Base-by-base conservation (phyloP, 768 basidiomycete species). In the Naganishia friedmannii region DNA sequence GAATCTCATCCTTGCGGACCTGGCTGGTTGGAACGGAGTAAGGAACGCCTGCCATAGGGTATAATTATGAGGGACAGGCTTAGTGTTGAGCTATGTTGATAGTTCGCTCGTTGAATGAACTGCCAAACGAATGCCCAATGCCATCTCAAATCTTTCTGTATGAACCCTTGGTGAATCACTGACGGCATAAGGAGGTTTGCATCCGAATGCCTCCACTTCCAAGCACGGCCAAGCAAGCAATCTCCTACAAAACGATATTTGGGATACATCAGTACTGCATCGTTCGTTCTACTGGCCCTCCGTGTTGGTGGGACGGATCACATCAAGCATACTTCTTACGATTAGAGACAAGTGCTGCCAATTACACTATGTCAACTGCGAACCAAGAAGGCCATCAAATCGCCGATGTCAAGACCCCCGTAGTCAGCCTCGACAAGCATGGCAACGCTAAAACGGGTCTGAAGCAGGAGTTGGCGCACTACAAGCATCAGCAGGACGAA, bases 1-100 rank as follows among this genome's bases (percentile, higher is more conserved):
- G 66, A 15, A 71, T 53, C 42, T 71, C 70, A 42, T 71, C 70
- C 53, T 71, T 68, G 29, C 70, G 70, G 53, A 70, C 68, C 42
- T 63, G 60, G 26, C 60, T 63, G 31, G 42, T n/a, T 21, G 60
- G 46, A 7, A 63, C 60, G 15, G 60, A 63, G 26, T 63, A 63
- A 28, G 60, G 60, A 15, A 45, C 21, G 21, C 60, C 60, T 12
- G 42, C 39, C 60, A 63, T 63, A 12, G 58, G 34, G 37, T n/a
- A 32, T 28, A 57, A 12, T 8, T 17, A 4, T 3, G 6, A 51
- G n/a, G n/a, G 48, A 51, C 3, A 12, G 19, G 15, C 12, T 51
- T 21, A 7, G 3, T 51, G 48, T 4, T 26, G n/a, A 51, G 7
- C n/a, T n/a, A n/a, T 26, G n/a, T 23, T 13, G n/a, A 7, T 31